Evolutionary conservation across 257 asterid species (phyloP).

Genomic region (Craterostigma plantagineum): DNA sequence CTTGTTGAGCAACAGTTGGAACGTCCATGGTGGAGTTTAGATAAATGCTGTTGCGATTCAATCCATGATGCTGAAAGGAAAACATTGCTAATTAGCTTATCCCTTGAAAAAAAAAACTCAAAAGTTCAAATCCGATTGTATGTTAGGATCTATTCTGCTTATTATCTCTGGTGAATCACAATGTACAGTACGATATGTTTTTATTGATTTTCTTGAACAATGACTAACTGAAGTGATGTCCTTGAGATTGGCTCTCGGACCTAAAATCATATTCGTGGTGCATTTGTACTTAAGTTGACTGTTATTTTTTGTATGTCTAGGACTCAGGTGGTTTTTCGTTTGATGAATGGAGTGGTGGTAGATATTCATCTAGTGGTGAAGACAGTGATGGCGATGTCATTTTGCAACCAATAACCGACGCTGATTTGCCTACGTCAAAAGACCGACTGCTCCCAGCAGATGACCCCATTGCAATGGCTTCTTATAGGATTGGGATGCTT

Average conservation of each 20-base stretch:
- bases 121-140: no score
- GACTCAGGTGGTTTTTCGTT: conserved; percentile 36
- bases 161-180: no score
- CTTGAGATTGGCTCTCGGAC: conserved; percentile 1
- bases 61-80: no score
- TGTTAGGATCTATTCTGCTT: no score
- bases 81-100: no score
- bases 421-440: conserved; percentile 57
- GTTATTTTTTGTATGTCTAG: conserved; percentile 15
- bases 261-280: not conserved
- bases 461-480: conserved; percentile 44
- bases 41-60: no score
- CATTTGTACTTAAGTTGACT: not conserved
- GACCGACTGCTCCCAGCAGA: conserved; percentile 29
- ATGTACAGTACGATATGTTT: no score
- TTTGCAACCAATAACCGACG: conserved; percentile 66
- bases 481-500: conserved; percentile 50
- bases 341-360: conserved; percentile 36
- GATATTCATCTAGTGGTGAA: conserved; percentile 79
- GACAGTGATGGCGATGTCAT: conserved; percentile 61
- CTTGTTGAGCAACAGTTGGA: no score
- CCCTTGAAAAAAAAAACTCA: no score
- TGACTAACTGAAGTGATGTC: not conserved
- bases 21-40: no score
- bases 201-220: not conserved